Base-by-base conservation (phyloP, 2,329 filamentous ascomycete species). In the Aspergillus pseudoviridinutans region DNA sequence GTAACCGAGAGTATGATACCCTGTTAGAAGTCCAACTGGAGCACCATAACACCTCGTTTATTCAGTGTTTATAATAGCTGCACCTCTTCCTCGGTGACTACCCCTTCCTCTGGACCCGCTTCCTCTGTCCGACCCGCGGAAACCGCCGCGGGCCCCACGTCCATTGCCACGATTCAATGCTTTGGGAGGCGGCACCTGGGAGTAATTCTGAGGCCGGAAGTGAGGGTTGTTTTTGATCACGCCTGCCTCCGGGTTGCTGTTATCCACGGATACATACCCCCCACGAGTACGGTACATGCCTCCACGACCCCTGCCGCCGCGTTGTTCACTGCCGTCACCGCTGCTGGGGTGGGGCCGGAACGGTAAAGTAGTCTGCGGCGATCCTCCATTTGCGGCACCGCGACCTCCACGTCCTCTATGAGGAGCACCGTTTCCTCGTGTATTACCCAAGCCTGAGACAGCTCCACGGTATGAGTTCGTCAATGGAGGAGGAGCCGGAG, bases 381-480 rank as follows among this genome's bases (percentile, higher is more conserved):
- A 66, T 17, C 65, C 66, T 22, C 64, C 66, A 53, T 66, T 68
- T 7, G 62, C 35, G 28, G 57, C 61, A 25, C 71, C 71, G 41
- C 70, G 69, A 46, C 64, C 65, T 20, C 71, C 70, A 51, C 71
- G 70, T 25, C 75, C 75, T 49, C 73, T 47, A 14, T 38, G 74
- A 50, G 70, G 71, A 3, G 70, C 66, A 24, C 72, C 72, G 24
- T 70, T 71, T 35, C 71, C 70, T 46, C 68, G 66, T 50, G 66
- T 66, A 49, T 72, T 74, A 57, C 74, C 75, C 49, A 74, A 67
- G 12, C 83, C 82, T 38, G 76, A 68, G 20, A 85, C 76, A 46
- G 83, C 85, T 57, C 83, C 82, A 46, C 82, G 78, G 74, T 82
- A 88, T 20, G 82, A 84, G 20, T 83, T 82, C 56, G 76, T 76